phyloP scores from a whole-genome alignment of 768 basidiomycete species.

The Cystoderma amianthinum region DNA sequence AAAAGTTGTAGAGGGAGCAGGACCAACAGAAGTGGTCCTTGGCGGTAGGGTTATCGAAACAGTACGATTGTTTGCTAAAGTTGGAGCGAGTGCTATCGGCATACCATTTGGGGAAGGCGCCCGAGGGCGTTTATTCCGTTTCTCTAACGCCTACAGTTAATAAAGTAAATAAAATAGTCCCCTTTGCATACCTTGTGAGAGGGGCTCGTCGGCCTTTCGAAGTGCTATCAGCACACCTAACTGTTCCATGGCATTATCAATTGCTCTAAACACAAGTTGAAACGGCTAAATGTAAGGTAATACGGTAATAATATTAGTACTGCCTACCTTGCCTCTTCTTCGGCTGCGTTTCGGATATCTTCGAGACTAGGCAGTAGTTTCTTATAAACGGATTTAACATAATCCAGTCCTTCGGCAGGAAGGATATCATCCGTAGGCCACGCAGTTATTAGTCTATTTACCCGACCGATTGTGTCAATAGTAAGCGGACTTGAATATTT shows the following conservation, averaged over 20 bases:
- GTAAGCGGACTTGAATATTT: conserved; percentile 44
- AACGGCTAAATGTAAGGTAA: background rate
- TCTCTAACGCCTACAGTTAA: conserved; percentile 35
- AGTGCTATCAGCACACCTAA: conserved; percentile 66
- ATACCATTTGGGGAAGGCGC: conserved; percentile 61
- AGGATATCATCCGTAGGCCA: conserved; percentile 71
- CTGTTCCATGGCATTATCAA: conserved; percentile 66
- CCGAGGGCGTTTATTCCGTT: conserved; percentile 72
- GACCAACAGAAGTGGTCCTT: conserved; percentile 48
- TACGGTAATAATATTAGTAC: conserved; percentile 4
- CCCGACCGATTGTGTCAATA: conserved; percentile 58
- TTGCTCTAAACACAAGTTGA: conserved; percentile 38
- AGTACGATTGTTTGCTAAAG: conserved; percentile 29
- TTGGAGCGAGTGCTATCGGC: conserved; percentile 31
- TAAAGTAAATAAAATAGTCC: background rate
- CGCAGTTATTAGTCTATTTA: conserved; percentile 62
- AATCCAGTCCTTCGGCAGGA: conserved; percentile 61
- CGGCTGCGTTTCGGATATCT: conserved; percentile 52
- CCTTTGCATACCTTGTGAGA: conserved; percentile 40
- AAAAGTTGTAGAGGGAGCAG: conserved; percentile 33
- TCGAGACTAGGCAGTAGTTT: conserved; percentile 55
- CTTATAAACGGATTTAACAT: conserved; percentile 54
- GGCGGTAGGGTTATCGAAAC: conserved; percentile 53
- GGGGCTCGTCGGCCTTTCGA: conserved; percentile 60
- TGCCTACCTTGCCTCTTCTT: conserved; percentile 59